Conservation (phyloP, 768 basidiomycete species). For the Galerina sulciceps region DNA sequence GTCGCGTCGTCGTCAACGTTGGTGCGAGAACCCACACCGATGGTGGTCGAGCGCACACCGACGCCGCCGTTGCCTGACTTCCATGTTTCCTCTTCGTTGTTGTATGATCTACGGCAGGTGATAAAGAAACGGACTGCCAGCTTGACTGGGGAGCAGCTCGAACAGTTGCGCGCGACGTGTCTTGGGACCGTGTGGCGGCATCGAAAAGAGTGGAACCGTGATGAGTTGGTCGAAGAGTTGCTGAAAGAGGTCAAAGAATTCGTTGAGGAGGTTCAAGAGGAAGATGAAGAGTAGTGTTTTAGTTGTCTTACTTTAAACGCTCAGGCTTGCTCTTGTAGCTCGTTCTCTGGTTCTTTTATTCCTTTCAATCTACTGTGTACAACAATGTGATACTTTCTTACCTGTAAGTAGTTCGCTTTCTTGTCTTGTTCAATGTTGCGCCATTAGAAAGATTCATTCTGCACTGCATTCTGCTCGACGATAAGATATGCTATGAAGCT, state of each 20-base stretch:
- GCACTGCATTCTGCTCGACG: too few species aligned
- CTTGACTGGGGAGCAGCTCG: slow-evolving; percentile 87
- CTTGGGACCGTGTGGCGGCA: slow-evolving; percentile 84
- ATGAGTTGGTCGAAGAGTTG: slow-evolving; percentile 63
- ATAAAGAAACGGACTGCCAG: slow-evolving; percentile 58
- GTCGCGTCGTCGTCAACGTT: slow-evolving; percentile 19
- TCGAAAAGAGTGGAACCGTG: slow-evolving; percentile 83
- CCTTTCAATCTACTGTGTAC: too few species aligned
- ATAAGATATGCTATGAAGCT: too few species aligned
- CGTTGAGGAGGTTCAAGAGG: slow-evolving; percentile 60
- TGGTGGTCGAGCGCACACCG: slow-evolving; percentile 64
- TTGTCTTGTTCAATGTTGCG: too few species aligned
- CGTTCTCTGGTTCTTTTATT: too few species aligned
- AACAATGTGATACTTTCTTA: too few species aligned
- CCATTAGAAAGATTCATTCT: too few species aligned
- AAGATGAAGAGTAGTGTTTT: slow-evolving; percentile 9
- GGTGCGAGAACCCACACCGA: slow-evolving; percentile 32
- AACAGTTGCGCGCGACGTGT: slow-evolving; percentile 88
- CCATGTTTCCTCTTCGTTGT: slow-evolving; percentile 53
- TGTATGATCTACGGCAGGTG: slow-evolving; percentile 52
- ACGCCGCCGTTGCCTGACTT: slow-evolving; percentile 85
- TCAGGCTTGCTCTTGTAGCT: too few species aligned
- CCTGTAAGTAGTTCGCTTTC: too few species aligned
- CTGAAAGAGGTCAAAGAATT: slow-evolving; percentile 62
- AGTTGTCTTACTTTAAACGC: too few species aligned